Conservation (phyloP, 805 yeast genomes). For the Ascoidea rubescens region DNA sequence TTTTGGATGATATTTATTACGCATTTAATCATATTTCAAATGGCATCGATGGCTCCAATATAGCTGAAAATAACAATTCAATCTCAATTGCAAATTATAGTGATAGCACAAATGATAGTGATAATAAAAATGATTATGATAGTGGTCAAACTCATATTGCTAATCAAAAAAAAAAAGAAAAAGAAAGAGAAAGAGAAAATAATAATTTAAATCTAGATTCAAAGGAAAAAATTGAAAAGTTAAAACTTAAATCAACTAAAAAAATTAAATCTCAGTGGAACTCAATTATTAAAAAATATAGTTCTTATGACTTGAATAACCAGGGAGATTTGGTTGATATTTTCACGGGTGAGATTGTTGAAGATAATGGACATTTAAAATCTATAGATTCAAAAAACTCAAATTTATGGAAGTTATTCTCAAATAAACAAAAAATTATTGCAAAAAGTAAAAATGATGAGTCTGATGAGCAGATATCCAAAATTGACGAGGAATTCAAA, state of each 20-base stretch:
- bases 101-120: too few species aligned
- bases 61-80: background rate
- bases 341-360: slow-evolving; percentile 44
- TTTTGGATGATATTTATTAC: too few species aligned
- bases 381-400: slow-evolving; percentile 36
- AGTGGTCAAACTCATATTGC: background rate
- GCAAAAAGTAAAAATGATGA: too few species aligned
- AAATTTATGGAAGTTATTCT: slow-evolving; percentile 9
- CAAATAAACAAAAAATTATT: too few species aligned
- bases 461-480: too few species aligned
- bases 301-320: slow-evolving; percentile 28
- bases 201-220: background rate
- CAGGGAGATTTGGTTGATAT: slow-evolving; percentile 59
- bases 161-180: background rate
- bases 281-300: slow-evolving; percentile 36
- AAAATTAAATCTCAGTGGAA: slow-evolving; percentile 25
- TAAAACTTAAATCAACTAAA: slow-evolving; percentile 1
- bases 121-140: background rate
- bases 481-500: too few species aligned
- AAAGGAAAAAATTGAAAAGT: background rate
- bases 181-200: background rate
- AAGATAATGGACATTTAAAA: slow-evolving; percentile 57
- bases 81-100: background rate
- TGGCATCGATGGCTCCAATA: background rate
- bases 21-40: background rate